Conservation (phyloP, 345 rosid species). For the Populus nigra region DNA sequence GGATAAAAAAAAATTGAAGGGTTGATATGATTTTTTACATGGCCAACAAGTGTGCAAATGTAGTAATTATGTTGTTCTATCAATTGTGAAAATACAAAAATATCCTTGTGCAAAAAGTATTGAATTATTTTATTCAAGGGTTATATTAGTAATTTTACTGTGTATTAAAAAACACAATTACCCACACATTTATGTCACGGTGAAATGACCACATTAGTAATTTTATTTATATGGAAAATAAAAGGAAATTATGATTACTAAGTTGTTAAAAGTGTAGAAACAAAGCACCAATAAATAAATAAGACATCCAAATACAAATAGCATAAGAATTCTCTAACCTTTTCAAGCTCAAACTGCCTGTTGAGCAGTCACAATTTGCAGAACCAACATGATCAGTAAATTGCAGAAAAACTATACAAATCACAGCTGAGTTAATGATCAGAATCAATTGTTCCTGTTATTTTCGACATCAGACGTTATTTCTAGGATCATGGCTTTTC, state of each 20-base stretch:
- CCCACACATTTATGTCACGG: no score
- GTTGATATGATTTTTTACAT: no score
- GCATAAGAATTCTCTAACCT: background rate
- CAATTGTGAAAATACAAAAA: no score
- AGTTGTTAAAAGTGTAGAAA: background rate
- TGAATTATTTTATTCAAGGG: no score
- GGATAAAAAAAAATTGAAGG: no score
- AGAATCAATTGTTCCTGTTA: background rate
- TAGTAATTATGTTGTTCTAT: no score
- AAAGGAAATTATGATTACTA: background rate
- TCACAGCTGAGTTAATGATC: background rate
- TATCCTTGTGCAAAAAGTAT: rapidly evolving
- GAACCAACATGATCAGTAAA: background rate
- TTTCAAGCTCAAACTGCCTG: background rate
- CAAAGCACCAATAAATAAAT: background rate
- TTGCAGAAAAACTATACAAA: background rate
- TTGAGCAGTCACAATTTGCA: background rate
- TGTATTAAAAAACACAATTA: no score
- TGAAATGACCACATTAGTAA: no score
- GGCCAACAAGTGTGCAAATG: rapidly evolving
- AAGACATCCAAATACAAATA: background rate
- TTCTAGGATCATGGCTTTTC: background rate
- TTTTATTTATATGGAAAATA: background rate
- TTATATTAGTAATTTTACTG: no score
- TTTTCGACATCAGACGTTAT: background rate